These are phyloP conservation scores for Colletotrichum sp. DNA, from an alignment of 2,329 filamentous ascomycete species.

Conservation along the genomic window DNA sequence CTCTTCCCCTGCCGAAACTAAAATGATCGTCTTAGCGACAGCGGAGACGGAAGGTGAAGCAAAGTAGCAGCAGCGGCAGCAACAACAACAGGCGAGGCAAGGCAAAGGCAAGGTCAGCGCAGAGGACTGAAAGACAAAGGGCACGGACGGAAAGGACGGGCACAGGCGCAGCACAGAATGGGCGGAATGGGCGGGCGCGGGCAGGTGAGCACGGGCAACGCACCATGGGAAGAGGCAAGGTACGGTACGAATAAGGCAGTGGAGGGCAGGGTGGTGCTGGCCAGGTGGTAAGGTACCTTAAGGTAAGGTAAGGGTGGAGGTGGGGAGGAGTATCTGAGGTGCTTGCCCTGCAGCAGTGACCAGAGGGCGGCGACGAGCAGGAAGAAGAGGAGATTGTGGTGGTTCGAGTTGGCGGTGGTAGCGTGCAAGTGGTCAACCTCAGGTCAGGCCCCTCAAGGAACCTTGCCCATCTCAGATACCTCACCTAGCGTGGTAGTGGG, in stretches of 20 bases:
- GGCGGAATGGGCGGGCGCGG: not conserved
- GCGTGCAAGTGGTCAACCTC: not conserved
- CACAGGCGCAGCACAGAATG: not conserved
- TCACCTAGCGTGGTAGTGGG: not conserved
- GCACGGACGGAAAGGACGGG: not conserved
- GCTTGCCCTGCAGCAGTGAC: not conserved
- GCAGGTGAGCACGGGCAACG: not conserved
- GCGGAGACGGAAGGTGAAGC: constrained; percentile 2
- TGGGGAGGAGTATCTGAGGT: not conserved
- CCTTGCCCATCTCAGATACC: not conserved
- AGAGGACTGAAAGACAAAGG: not conserved
- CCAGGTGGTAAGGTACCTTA: not conserved
- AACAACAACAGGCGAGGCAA: not conserved
- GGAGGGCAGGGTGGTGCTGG: not conserved
- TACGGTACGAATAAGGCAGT: not conserved
- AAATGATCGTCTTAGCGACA: constrained; percentile 16
- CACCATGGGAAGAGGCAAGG: not conserved
- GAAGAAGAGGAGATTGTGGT: not conserved
- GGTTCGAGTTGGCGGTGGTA: not conserved
- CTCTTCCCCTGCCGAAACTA: constrained; percentile 23
- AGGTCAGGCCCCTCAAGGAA: not conserved
- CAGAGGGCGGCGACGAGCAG: not conserved
- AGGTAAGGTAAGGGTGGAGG: not conserved
- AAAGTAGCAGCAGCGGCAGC: not conserved
- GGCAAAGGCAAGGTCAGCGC: not conserved